Evolutionary conservation across 495 filamentous ascomycete genomes (phyloP).

Genomic region (Durotheca rogersii): DNA sequence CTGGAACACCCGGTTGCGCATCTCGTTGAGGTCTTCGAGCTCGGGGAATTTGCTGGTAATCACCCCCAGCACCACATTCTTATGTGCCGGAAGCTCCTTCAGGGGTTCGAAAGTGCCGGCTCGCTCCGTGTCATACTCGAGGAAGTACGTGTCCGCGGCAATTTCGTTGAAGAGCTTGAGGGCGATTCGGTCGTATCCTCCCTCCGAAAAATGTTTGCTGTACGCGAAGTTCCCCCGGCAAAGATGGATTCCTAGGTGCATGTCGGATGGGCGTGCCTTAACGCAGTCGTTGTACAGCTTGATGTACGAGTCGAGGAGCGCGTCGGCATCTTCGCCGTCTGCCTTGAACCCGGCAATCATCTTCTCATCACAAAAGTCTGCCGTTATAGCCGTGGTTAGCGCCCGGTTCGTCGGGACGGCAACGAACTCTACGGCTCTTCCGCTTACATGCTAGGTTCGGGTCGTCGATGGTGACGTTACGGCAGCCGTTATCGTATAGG

Average conservation of each 20-base stretch:
- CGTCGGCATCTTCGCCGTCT: conserved; percentile 58
- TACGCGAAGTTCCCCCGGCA: conserved; percentile 71
- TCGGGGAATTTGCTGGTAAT: conserved; percentile 68
- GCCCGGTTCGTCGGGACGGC: neutral
- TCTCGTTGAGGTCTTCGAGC: conserved; percentile 63
- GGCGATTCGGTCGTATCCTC: conserved; percentile 69
- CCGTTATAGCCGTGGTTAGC: conserved; percentile 5
- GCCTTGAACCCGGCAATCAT: conserved; percentile 63
- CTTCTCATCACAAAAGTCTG: conserved; percentile 69
- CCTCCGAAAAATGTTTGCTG: conserved; percentile 68
- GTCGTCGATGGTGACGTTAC: conserved; percentile 68
- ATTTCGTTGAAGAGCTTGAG: conserved; percentile 68
- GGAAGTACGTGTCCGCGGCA: conserved; percentile 66
- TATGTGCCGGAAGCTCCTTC: conserved; percentile 61
- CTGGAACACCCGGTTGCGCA: conserved; percentile 60
- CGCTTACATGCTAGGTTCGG: conserved; percentile 65
- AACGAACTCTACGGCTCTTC: neutral
- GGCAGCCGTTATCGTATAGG: conserved; percentile 62
- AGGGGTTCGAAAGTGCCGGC: conserved; percentile 70
- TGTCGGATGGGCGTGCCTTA: conserved; percentile 54
- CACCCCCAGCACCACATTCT: conserved; percentile 69
- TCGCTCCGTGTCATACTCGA: conserved; percentile 70
- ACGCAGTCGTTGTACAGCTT: conserved; percentile 68
- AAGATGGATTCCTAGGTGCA: conserved; percentile 67
- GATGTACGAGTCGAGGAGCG: conserved; percentile 65